Percentiles rank a stretch among this genome's conserved stretches.
Evolutionary conservation across 202 grass and related monocot genomes (phyloP).

Genomic region (Brachypodium distachyon): DNA sequence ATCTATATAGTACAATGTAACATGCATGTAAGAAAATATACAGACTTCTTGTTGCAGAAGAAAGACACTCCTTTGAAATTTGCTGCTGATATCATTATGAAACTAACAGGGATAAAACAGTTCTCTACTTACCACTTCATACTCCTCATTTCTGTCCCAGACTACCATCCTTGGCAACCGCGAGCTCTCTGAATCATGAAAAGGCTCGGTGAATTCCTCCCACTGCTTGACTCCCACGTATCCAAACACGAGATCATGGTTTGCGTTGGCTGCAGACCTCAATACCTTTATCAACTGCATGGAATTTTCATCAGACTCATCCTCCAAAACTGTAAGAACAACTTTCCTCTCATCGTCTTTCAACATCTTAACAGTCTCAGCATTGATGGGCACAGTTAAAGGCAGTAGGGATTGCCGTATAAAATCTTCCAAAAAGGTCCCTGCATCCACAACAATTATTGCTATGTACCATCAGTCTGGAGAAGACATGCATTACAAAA

Average conservation of each 20-base stretch:
- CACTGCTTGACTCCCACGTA: constrained; percentile 79
- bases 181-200: constrained; percentile 47
- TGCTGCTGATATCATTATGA: background rate
- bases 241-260: constrained; percentile 84
- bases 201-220: constrained; percentile 70
- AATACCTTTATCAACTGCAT: constrained; percentile 56
- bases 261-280: constrained; percentile 71
- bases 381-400: constrained; percentile 49
- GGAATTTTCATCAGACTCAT: constrained; percentile 58
- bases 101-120: background rate
- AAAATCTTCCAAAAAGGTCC: constrained; percentile 75
- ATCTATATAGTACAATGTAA: background rate
- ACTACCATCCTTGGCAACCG: constrained; percentile 66
- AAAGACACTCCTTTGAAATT: background rate
- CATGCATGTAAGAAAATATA: background rate
- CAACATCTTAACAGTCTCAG: constrained; percentile 65
- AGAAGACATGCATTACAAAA: constrained; percentile 9
- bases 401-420: constrained; percentile 75
- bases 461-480: background rate
- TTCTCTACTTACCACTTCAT: constrained; percentile 63
- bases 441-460: constrained; percentile 32
- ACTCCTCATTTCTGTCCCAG: constrained; percentile 83
- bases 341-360: constrained; percentile 78
- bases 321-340: constrained; percentile 62
- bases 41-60: background rate